Evolutionary conservation across 257 asterid species (phyloP).

Genomic region (Solanum gracilifrons): DNA sequence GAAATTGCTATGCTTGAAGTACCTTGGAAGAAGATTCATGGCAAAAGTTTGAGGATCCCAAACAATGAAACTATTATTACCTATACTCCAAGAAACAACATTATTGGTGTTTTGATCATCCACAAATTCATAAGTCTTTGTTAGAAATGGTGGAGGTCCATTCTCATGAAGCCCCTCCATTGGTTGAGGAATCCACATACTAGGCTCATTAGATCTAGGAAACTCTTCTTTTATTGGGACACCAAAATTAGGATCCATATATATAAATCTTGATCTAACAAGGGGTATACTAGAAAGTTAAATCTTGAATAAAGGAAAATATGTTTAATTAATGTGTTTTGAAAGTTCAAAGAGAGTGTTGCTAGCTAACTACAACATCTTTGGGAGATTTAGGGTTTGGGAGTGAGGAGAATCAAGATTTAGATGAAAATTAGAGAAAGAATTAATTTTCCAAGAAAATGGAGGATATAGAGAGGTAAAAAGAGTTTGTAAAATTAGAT

Average conservation of each 20-base stretch:
- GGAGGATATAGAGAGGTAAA: background rate
- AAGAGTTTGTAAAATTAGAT: background rate
- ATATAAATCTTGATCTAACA: background rate
- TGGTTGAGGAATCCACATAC: constrained; percentile 30
- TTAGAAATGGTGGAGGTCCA: constrained; percentile 61
- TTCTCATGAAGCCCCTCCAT: constrained; percentile 41
- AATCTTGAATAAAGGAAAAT: background rate
- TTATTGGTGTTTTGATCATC: constrained; percentile 49
- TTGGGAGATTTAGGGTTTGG: background rate
- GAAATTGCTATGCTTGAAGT: constrained; percentile 76
- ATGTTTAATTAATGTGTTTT: background rate
- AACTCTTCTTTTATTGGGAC: constrained; percentile 19
- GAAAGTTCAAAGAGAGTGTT: background rate
- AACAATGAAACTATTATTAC: constrained; percentile 71
- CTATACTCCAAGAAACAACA: constrained; percentile 58
- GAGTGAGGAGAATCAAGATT: background rate
- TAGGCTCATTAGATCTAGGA: constrained; percentile 5
- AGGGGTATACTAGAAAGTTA: background rate
- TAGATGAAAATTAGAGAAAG: background rate
- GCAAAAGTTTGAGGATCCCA: constrained; percentile 70
- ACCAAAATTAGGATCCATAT: constrained; percentile 18
- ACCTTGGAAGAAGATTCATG: constrained; percentile 54
- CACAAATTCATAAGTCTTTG: constrained; percentile 65
- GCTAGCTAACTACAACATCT: background rate
- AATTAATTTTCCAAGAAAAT: background rate